Evolutionary conservation across 2,329 filamentous ascomycete species (phyloP), one percentile per base, ranked within the genome.

Genomic region (Penicillium sp.): DNA sequence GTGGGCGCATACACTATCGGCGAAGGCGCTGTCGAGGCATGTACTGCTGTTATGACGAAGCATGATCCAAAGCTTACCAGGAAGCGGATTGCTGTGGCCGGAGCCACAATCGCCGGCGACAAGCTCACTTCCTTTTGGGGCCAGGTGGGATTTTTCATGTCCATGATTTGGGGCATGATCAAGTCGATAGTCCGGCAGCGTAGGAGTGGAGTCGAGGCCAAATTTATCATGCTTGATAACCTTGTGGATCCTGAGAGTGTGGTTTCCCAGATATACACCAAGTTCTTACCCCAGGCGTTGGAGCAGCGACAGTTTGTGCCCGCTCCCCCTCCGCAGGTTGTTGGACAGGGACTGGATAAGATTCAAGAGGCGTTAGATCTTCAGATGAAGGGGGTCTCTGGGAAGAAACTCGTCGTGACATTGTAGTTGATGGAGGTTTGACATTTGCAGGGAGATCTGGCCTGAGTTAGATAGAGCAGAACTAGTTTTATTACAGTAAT

Each of bases 291-390:
- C 0, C 52, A 65, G 16, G 78, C 77, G 8, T 61, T 81, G 37
- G 67, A 60, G 14, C 49, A 56, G 1, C 73, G 74, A 1, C 64
- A 62, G 2, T 77, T 73, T 49, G 65, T 69, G 11, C 65, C 75
- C 4, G 72, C 73, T 33, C 78, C 79, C 1, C 65, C 73, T 34
- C 70, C 77, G 1, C 39, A 67, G 21, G 59, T 80, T 34, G 68
- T 76, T 0, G 75, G 76, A 3, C 67, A 74, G 3, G 78, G 79
- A 9, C 56, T 81, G 16, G 75, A 75, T 43, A 70, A 64, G 33
- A 64, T 80, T 1, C 76, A 81, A 50, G 70, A 67, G 6, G 78
- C 68, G 0, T 52, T 80, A 26, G 71, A 78, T 59, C 24, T 69
- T 0, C 58, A 73, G 3, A 68, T 56, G 36, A 68, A 71, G 44